Percentiles rank a stretch among this genome's conserved stretches.
Conservation (phyloP, 257 asterid species). For the Thymus quinquecostatus region DNA sequence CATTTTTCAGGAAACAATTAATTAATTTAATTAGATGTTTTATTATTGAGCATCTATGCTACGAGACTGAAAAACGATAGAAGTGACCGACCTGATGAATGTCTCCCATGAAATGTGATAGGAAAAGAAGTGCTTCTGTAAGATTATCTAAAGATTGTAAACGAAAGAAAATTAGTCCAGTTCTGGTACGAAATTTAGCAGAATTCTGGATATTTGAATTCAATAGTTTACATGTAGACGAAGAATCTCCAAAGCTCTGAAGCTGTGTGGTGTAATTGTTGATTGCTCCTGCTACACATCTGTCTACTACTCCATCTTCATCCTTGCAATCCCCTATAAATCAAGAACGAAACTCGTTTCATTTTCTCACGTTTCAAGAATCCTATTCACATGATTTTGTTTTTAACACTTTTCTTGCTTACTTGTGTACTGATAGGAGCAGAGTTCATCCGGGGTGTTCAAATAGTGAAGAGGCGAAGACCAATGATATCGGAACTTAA, state of each 20-base stretch:
- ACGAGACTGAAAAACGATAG: neutral
- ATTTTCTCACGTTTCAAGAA: neutral
- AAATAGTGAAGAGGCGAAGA: slow-evolving; percentile 84
- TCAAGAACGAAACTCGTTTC: neutral
- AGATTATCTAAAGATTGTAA: slow-evolving; percentile 63
- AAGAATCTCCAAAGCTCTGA: slow-evolving; percentile 28
- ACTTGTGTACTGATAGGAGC: slow-evolving; percentile 79
- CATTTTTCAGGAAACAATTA: slow-evolving; percentile 8
- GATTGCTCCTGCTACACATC: slow-evolving; percentile 89
- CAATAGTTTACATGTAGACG: slow-evolving; percentile 39
- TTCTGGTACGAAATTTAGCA: neutral
- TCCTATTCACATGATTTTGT: too few relatives aligned
- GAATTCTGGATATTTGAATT: neutral
- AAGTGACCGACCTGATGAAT: slow-evolving; percentile 74
- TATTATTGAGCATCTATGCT: neutral
- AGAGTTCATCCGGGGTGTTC: slow-evolving; percentile 73
- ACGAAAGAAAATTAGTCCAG: neutral
- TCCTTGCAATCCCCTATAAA: slow-evolving; percentile 87
- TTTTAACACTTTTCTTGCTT: slow-evolving; percentile 29
- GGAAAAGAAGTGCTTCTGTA: slow-evolving; percentile 86
- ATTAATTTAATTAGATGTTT: neutral
- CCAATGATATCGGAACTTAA: slow-evolving; percentile 75
- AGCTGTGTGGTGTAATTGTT: slow-evolving; percentile 48
- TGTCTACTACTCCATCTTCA: slow-evolving; percentile 64
- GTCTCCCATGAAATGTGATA: slow-evolving; percentile 89